These are phyloP conservation scores for Agrocybe chaxingu DNA, from an alignment of 768 basidiomycete species.

Conservation along the genomic window DNA sequence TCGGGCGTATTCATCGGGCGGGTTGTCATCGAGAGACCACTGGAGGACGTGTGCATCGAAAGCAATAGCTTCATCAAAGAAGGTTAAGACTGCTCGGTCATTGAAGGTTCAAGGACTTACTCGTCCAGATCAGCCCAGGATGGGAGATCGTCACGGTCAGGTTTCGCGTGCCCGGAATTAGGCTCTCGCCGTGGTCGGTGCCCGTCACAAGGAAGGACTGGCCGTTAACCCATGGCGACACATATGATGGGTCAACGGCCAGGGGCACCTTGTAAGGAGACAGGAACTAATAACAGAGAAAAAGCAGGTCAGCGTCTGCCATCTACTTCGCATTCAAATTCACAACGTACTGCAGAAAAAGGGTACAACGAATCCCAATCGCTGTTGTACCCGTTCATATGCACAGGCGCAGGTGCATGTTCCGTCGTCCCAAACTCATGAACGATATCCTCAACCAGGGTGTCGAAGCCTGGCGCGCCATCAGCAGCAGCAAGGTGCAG, in stretches of 20 bases:
- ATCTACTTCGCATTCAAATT: not conserved
- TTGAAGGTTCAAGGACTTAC: conserved; percentile 29
- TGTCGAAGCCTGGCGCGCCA: conserved; percentile 70
- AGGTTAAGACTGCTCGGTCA: not conserved
- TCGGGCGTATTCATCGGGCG: conserved; percentile 69
- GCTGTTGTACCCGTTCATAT: conserved; percentile 73
- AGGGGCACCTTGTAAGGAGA: conserved; percentile 79
- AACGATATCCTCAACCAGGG: conserved; percentile 61
- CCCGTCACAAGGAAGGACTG: conserved; percentile 52
- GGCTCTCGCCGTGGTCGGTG: conserved; percentile 52
- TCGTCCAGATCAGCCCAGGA: conserved; percentile 85
- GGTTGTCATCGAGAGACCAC: conserved; percentile 81
- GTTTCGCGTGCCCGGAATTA: conserved; percentile 58
- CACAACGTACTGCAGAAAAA: conserved; percentile 60
- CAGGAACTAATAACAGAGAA: conserved; percentile 57
- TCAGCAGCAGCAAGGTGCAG: conserved; percentile 84
- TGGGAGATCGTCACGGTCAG: conserved; percentile 71
- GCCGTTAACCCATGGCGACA: conserved; percentile 43
- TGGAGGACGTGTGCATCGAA: conserved; percentile 87
- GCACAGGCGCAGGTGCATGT: conserved; percentile 38
- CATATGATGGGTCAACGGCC: conserved; percentile 43
- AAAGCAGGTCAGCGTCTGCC: not conserved
- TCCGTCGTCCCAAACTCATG: conserved; percentile 50
- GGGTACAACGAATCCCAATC: conserved; percentile 91
- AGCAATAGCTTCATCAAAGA: conserved; percentile 57